Percentiles rank a stretch among this genome's conserved stretches.
phyloP scores from a whole-genome alignment of 2,329 filamentous ascomycete genomes.

The Sclerotinia nivalis region DNA sequence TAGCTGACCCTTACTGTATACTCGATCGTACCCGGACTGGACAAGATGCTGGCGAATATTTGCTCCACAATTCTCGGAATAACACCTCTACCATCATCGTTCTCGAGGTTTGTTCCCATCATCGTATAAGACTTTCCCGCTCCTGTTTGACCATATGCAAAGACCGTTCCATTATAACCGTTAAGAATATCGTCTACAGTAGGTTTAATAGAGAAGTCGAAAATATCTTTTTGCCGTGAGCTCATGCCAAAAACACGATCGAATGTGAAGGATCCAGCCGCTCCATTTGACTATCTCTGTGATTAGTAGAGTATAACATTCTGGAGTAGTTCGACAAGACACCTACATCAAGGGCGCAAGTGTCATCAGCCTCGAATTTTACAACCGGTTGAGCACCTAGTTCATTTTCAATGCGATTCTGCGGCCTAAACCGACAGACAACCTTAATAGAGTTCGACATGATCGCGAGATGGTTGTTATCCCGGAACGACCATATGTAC shows the following conservation, averaged over 20 bases:
- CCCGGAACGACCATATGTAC: slow-evolving; percentile 39
- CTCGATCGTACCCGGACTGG: slow-evolving; percentile 89
- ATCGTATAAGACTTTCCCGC: slow-evolving; percentile 99
- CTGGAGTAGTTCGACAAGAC: slow-evolving; percentile 4
- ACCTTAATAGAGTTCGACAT: slow-evolving; percentile 71
- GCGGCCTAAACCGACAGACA: slow-evolving; percentile 94
- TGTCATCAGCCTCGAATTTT: slow-evolving; percentile 82
- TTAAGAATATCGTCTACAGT: slow-evolving; percentile 98
- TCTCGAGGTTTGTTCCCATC: slow-evolving; percentile 95
- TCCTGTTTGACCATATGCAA: slow-evolving; percentile 97
- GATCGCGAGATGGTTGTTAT: slow-evolving; percentile 38
- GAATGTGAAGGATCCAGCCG: slow-evolving; percentile 86
- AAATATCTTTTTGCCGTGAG: slow-evolving; percentile 88
- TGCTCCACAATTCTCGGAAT: slow-evolving; percentile 97
- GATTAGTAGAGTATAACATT: slow-evolving; percentile 26
- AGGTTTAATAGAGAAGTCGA: slow-evolving; percentile 94
- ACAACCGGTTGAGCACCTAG: slow-evolving; percentile 93
- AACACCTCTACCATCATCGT: slow-evolving; percentile 84
- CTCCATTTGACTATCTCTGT: slow-evolving; percentile 71
- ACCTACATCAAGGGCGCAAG: slow-evolving; percentile 80
- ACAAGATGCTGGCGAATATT: slow-evolving; percentile 93
- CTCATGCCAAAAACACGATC: slow-evolving; percentile 96
- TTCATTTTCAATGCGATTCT: slow-evolving; percentile 90
- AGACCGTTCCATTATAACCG: slow-evolving; percentile 98
- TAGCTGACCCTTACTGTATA: slow-evolving; percentile 99